Evolutionary conservation across 345 rosid species (phyloP), one percentile per base, ranked within the genome.

Genomic region (Erodium maritimum): DNA sequence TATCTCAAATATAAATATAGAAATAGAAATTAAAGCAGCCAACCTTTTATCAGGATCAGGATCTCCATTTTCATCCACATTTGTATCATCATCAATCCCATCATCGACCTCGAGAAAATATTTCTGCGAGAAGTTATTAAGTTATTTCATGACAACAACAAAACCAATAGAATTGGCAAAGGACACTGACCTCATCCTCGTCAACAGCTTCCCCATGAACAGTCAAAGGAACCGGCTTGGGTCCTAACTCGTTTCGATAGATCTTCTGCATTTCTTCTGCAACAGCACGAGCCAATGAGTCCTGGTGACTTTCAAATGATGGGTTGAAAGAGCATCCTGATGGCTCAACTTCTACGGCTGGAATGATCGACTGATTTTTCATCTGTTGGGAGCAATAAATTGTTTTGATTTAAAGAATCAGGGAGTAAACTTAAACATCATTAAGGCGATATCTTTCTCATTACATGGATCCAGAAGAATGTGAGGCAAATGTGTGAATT

Each of bases 251-350:
- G 56, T 52, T 62, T 67, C 75, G 73, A 73, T 85, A 86, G 62
- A 74, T 75, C 80, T 86, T 89, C 69, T 85, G 89, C 99, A 93
- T 83, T 77, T 93, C 96, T 63, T 80, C 89, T 16, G 99, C 99
- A 67, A 93, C 99, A 7, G 95, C 96, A 83, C 78, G 73, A 56
- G 99, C 95, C 77, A 89, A 72, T 19, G 85, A 70, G 76, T 93
- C 96, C 95, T 88, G 91, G 72, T 93, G 99, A 61, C 90, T 82
- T 56, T 83, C 94, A 69, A 65, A 58, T 24, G 83, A n/a, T 56
- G 96, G 96, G 76, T 89, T 93, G 68, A 71, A 89, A 11, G 99
- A 93, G 65, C 99, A 93, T 24, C 95, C 99, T 9, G 90, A 80
- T 68, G 85, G 85, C 71, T 87, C 99, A 77, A 93, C 73, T 78